Conservation (phyloP, 2,329 filamentous ascomycete species). For the Pseudogymnoascus pannorum region DNA sequence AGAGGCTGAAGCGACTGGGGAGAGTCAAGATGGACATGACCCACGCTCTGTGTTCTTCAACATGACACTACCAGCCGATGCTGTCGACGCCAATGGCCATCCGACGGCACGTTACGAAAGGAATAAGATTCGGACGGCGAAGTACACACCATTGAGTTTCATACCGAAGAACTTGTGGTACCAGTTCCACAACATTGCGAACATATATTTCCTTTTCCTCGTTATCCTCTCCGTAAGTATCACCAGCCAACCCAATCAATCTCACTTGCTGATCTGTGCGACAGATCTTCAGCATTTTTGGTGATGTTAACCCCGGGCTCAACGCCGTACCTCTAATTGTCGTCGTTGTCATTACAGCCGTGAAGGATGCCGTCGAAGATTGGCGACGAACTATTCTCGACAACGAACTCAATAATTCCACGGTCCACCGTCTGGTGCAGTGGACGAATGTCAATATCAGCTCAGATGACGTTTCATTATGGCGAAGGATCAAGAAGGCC, state of each 20-base stretch:
- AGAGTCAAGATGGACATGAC: slow-evolving; percentile 32
- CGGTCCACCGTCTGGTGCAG: slow-evolving; percentile 79
- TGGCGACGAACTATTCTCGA: slow-evolving; percentile 87
- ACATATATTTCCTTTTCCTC: slow-evolving; percentile 95
- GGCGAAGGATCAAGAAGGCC: slow-evolving; percentile 88
- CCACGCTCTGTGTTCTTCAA: slow-evolving; percentile 75
- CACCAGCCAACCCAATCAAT: slow-evolving; percentile 5
- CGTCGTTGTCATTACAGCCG: slow-evolving; percentile 77
- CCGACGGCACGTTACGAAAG: slow-evolving; percentile 64
- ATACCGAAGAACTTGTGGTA: slow-evolving; percentile 95
- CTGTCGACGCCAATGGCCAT: slow-evolving; percentile 73
- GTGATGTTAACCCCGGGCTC: slow-evolving; percentile 80
- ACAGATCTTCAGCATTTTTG: slow-evolving; percentile 94
- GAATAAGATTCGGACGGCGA: slow-evolving; percentile 97
- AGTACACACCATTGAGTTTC: slow-evolving; percentile 94
- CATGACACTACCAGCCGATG: slow-evolving; percentile 63
- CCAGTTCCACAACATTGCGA: slow-evolving; percentile 97
- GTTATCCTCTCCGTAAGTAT: slow-evolving; percentile 84
- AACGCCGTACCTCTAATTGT: slow-evolving; percentile 89
- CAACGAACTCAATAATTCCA: slow-evolving; percentile 91
- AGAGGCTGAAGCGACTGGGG: slow-evolving; percentile 29
- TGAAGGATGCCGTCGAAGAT: slow-evolving; percentile 95
- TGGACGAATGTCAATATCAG: slow-evolving; percentile 92
- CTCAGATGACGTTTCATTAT: slow-evolving; percentile 75
- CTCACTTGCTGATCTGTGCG: slow-evolving; percentile 17